Base-by-base conservation (phyloP, 495 filamentous ascomycete genomes). In the Copromyces sp. region DNA sequence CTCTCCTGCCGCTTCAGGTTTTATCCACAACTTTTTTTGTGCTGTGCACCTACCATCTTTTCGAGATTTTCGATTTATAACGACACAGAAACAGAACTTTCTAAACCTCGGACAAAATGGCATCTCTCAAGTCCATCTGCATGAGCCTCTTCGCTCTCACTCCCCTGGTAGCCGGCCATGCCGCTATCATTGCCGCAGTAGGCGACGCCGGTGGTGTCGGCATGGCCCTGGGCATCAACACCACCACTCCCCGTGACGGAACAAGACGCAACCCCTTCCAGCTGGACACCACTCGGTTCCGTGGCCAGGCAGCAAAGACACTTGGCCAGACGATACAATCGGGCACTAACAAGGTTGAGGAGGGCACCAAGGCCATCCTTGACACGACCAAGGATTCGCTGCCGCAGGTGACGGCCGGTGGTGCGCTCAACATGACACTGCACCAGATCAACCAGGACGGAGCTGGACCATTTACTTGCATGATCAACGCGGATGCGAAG, bases 401-500 rank as follows among this genome's bases (percentile, higher is more conserved):
- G 17, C 86, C 86, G 0, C 83, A 87, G 73, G 76, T 88, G 73
- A 83, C 78, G 1, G 74, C 76, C 4, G 86, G 85, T 39, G 86
- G 86, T 32, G 47, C 80, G 65, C 70, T 88, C 32, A 75, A 75
- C 65, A 88, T 88, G 86, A 88, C 85, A 3, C 81, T 86, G 6
- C 84, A 86, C 71, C 84, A 86, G 71, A 81, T 86, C n/a, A 86
- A 86, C 74, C 75, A 77, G n/a, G 84, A 86, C 68, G 84, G 84
- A 38, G 83, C 79, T 9, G 83, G 84, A 12, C 84, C 84, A 0
- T 86, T 83, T 72, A 73, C 73, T 7, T 86, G 84, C 78, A 84
- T 82, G 81, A 85, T 88, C 74, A 85, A 86, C 74, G 80, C 78
- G 70, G 82, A 84, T 72, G 84, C 78, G 53, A 86, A 84, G 11